Evolutionary conservation across 1,284 basidiomycete genomes (phyloP).

Genomic region (Apiotrichum brassicae): DNA sequence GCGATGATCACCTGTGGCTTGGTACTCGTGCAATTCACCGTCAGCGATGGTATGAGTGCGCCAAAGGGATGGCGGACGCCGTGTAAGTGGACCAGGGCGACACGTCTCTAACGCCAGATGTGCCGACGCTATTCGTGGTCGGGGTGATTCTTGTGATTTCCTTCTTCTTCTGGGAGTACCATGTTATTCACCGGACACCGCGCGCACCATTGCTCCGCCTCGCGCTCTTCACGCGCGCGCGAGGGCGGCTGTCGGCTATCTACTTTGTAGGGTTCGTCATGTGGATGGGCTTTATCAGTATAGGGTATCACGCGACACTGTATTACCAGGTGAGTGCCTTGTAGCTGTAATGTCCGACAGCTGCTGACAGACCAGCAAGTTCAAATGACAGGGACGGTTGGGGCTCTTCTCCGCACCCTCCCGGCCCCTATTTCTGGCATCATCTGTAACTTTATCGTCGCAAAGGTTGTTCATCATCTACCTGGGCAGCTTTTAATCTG

Average conservation of each 20-base stretch:
- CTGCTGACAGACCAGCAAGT: constrained; percentile 8
- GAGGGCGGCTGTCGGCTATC: constrained; percentile 57
- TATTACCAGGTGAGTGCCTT: constrained; percentile 10
- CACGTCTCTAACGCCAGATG: constrained; percentile 17
- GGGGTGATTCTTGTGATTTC: constrained; percentile 57
- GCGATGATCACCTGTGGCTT: constrained; percentile 15
- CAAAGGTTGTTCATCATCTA: constrained; percentile 6
- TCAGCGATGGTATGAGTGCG: constrained; percentile 63
- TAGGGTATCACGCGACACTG: constrained; percentile 9
- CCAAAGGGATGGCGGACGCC: constrained; percentile 60
- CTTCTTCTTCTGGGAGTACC: constrained; percentile 63
- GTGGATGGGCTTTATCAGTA: constrained; percentile 54
- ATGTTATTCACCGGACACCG: constrained; percentile 47
- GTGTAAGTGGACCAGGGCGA: constrained; percentile 50
- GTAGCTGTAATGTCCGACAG: too few species aligned
- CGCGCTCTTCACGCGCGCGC: constrained; percentile 57
- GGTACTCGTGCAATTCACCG: constrained; percentile 61
- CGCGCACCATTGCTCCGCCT: constrained; percentile 59
- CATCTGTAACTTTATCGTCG: constrained; percentile 53
- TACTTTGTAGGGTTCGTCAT: constrained; percentile 59
- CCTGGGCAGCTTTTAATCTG: constrained; percentile 47
- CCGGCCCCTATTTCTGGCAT: constrained; percentile 66
- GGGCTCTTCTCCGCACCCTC: constrained; percentile 63
- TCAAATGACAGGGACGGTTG: constrained; percentile 38
- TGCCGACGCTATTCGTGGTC: constrained; percentile 53